Conservation (phyloP, 305 asterid species). For the Ilex paraguariensis region DNA sequence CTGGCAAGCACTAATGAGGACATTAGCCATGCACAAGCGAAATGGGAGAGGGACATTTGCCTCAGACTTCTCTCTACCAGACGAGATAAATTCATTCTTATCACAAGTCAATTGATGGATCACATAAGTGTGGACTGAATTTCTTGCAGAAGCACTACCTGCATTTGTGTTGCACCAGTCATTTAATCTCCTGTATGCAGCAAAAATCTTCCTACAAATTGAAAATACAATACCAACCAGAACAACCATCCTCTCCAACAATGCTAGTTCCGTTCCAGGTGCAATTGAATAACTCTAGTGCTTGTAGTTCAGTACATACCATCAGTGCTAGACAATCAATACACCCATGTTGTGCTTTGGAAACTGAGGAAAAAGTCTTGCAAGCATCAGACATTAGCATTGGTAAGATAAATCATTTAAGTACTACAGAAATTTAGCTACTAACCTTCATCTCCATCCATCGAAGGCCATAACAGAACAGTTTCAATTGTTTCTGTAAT, state of each 20-base stretch:
- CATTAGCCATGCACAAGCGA: constrained; percentile 87
- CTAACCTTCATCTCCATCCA: constrained; percentile 64
- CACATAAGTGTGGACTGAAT: constrained; percentile 52
- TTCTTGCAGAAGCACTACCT: constrained; percentile 30
- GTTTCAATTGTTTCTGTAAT: constrained; percentile 47
- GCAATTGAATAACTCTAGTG: constrained; percentile 29
- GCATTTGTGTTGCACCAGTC: constrained; percentile 17
- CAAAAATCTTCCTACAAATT: not conserved
- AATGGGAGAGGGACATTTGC: constrained; percentile 37
- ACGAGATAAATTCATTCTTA: constrained; percentile 15
- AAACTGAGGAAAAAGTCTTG: constrained; percentile 36
- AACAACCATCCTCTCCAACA: constrained; percentile 5
- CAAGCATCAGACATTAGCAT: constrained; percentile 15
- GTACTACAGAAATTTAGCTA: constrained; percentile 6
- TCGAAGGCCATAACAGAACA: constrained; percentile 61
- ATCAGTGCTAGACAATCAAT: constrained; percentile 86
- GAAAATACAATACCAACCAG: constrained; percentile 11
- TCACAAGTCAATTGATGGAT: constrained; percentile 38
- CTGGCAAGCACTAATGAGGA: constrained; percentile 85
- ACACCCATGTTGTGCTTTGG: constrained; percentile 96
- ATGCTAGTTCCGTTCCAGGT: constrained; percentile 10
- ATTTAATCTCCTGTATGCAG: constrained; percentile 9
- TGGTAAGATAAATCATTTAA: constrained; percentile 6
- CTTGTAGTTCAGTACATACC: constrained; percentile 65
- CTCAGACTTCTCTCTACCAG: constrained; percentile 21